Percentiles rank a stretch among this genome's conserved stretches.
Evolutionary conservation across 805 yeast species (phyloP).

Genomic region (Kuraishia floccosa): DNA sequence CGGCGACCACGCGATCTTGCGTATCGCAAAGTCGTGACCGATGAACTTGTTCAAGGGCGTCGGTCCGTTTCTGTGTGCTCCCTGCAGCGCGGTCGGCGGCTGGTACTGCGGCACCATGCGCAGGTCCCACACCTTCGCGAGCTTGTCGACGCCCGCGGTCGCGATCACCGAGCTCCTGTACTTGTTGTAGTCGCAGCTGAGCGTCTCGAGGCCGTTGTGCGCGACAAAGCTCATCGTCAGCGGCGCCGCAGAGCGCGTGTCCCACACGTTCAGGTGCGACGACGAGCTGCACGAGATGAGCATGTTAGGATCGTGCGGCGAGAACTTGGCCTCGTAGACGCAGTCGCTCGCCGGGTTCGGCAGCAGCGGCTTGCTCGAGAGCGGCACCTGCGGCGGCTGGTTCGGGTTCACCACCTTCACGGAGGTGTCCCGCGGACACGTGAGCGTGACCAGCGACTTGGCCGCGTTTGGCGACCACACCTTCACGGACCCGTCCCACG

Average conservation of each 20-base stretch:
- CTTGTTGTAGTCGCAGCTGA: slow-evolving; percentile 85
- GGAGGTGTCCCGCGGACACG: slow-evolving; percentile 17
- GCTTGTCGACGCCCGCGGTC: slow-evolving; percentile 86
- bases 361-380: slow-evolving; percentile 21
- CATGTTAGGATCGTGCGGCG: slow-evolving; percentile 73
- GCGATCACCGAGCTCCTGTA: slow-evolving; percentile 73
- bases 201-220: slow-evolving; percentile 72
- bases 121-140: slow-evolving; percentile 79
- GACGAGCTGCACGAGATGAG: slow-evolving; percentile 65
- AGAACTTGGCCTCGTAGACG: slow-evolving; percentile 68
- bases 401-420: slow-evolving; percentile 10
- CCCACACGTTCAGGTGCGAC: slow-evolving; percentile 74
- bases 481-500: slow-evolving; percentile 90
- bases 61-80: slow-evolving; percentile 38
- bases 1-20: slow-evolving; percentile 83
- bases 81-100: slow-evolving; percentile 25
- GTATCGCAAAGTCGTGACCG: slow-evolving; percentile 86
- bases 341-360: slow-evolving; percentile 36
- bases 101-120: slow-evolving; percentile 44
- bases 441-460: slow-evolving; percentile 46
- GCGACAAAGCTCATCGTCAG: slow-evolving; percentile 51
- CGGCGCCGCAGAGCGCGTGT: slow-evolving; percentile 57
- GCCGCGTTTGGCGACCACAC: slow-evolving; percentile 60
- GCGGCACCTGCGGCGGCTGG: slow-evolving; percentile 13
- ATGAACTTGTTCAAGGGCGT: slow-evolving; percentile 65